Base-by-base conservation (phyloP, 352 stramenopile species). In the Globisporangium abappressorium region DNA sequence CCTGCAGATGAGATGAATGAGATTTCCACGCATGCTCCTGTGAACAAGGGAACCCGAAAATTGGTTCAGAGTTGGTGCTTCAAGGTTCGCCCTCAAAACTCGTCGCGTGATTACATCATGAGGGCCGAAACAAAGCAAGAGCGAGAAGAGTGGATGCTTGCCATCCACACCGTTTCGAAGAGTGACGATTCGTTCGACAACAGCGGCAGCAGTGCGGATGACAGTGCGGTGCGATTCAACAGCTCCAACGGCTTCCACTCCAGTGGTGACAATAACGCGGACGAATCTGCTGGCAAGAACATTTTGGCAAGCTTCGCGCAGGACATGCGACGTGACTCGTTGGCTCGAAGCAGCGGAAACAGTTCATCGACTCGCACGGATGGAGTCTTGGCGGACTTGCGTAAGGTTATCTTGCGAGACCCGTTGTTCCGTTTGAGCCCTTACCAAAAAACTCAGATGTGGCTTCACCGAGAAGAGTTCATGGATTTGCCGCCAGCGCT, bases 131-230 rank as follows among this genome's bases (percentile, higher is more conserved):
- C 88, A 1, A 96, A 96, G 72, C 88, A 96, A 77, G 85, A 93
- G 62, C 88, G 88, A n/a, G 88, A 96, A 63, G 88, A 94, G 66
- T 96, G 88, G 88, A 94, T 96, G 88, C 75, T 93, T 34, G 87
- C 87, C 2, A 93, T 95, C 54, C 80, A 88, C 46, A 89, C 87
- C 8, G 85, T 95, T 20, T 79, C 84, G 18, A 91, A 90, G 69
- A 74, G 72, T 34, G 84, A 92, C 11, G 77, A 72, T 5, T 70
- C 33, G 75, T 55, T 70, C 65, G 77, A 15, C 70, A 77, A 89
- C n/a, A 79, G 86, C 43, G 71, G 73, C 53, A 65, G 71, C 9
- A 69, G 69, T 20, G 46, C 63, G 41, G 75, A 81, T 7, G 66
- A 70, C 26, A 33, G 62, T 2, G 51, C 58, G 11, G 49, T 73